phyloP scores from a whole-genome alignment of 2,329 filamentous ascomycete genomes.

The Colletotrichum filicis region DNA sequence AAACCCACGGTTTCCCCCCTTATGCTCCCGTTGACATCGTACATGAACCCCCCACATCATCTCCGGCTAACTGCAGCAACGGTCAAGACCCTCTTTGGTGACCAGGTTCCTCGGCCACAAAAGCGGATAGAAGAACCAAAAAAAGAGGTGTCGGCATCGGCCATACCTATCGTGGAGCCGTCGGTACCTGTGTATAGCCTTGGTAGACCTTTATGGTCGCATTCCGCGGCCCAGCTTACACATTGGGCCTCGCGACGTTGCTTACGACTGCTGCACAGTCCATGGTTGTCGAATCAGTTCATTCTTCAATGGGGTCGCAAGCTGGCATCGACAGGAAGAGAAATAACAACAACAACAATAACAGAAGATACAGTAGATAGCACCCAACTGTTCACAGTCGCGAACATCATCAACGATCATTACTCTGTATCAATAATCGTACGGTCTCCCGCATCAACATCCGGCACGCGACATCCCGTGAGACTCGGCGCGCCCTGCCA shows the following conservation, averaged over 20 bases:
- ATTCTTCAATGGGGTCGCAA: background rate
- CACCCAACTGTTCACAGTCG: background rate
- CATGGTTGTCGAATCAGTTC: background rate
- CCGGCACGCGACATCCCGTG: conserved; percentile 15
- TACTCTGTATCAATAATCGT: background rate
- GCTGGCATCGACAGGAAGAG: background rate
- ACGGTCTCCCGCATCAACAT: background rate
- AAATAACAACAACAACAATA: background rate
- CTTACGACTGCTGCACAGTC: background rate
- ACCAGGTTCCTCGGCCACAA: conserved; percentile 12
- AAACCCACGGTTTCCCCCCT: background rate
- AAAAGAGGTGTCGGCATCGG: conserved; percentile 1
- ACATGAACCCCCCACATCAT: conserved; percentile 25
- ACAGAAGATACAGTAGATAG: background rate
- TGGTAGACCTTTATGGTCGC: background rate
- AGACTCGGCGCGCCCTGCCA: background rate
- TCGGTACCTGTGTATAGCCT: background rate
- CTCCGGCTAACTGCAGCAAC: conserved; percentile 31
- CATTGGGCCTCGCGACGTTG: background rate
- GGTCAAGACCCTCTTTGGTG: conserved; percentile 28
- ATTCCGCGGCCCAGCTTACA: background rate
- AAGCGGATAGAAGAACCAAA: conserved; percentile 14
- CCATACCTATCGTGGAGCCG: background rate
- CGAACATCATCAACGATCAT: background rate
- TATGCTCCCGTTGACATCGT: background rate